Evolutionary conservation across 2,329 filamentous ascomycete genomes (phyloP).

Genomic region (Rugonectria rugulosa): DNA sequence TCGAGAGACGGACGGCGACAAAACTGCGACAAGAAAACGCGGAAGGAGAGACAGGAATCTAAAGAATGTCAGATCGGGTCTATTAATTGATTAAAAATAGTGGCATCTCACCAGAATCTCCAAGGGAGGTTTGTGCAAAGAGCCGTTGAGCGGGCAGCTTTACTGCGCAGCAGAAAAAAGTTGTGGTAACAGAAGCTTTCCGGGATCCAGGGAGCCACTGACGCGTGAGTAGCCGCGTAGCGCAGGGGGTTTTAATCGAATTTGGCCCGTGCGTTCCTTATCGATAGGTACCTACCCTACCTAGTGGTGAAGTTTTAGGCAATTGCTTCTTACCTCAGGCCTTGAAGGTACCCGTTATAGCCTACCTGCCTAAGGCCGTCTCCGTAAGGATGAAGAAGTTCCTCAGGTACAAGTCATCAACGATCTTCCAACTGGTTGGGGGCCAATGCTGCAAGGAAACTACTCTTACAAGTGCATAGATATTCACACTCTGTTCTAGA

Average conservation of each 20-base stretch:
- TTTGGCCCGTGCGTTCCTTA: conserved; percentile 24
- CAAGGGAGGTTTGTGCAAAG: conserved; percentile 23
- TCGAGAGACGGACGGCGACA: neutral
- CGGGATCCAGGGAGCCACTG: conserved; percentile 3
- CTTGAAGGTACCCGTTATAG: too few species aligned
- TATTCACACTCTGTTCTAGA: too few species aligned
- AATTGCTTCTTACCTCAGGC: conserved; percentile 1
- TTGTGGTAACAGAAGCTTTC: neutral
- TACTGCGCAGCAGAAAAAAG: too few species aligned
- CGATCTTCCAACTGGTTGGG: too few species aligned
- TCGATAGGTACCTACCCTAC: neutral
- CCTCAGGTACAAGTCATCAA: too few species aligned
- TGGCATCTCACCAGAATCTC: conserved; percentile 11
- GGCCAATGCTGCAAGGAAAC: too few species aligned
- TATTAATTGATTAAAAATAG: neutral
- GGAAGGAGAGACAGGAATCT: neutral
- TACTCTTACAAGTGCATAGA: too few species aligned
- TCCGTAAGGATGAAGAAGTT: too few species aligned
- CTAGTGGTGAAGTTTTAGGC: conserved; percentile 3
- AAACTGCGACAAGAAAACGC: neutral
- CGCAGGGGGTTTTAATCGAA: conserved; percentile 38
- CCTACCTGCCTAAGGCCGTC: too few species aligned
- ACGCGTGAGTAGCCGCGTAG: conserved; percentile 31
- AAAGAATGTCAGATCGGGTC: neutral
- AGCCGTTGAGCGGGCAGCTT: conserved; percentile 13